Evolutionary conservation across 1,284 basidiomycete genomes (phyloP).

Genomic region (Wallemia ichthyophaga): DNA sequence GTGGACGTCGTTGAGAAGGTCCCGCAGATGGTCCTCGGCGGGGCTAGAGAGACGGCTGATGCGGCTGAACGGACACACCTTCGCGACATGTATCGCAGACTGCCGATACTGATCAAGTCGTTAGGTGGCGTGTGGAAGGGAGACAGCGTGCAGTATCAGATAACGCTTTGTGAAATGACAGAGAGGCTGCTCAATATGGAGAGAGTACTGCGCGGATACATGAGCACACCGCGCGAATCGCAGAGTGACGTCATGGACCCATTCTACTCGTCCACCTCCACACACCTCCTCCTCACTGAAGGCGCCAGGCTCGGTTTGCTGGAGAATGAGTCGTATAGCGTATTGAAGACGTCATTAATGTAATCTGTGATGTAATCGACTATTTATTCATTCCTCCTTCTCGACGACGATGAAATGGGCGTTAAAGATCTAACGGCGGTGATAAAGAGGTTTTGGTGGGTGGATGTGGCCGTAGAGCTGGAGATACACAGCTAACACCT

Average conservation of each 20-base stretch:
- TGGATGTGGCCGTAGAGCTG: neutral
- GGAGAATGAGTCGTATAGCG: neutral
- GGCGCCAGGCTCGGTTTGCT: conserved; percentile 2
- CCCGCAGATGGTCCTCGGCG: conserved; percentile 23
- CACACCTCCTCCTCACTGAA: conserved; percentile 5
- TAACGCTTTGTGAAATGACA: conserved; percentile 42
- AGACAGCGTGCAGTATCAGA: conserved; percentile 26
- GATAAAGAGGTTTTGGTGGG: neutral
- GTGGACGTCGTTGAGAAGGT: conserved; percentile 30
- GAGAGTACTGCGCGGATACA: conserved; percentile 20
- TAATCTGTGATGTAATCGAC: no score
- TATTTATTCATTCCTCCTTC: no score
- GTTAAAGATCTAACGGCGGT: neutral
- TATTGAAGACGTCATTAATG: neutral
- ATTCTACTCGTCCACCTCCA: conserved; percentile 1
- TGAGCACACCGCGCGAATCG: neutral
- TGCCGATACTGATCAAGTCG: conserved; percentile 35
- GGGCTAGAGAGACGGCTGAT: conserved; percentile 19
- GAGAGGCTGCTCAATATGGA: conserved; percentile 28
- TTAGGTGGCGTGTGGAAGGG: conserved; percentile 34
- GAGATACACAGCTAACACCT: neutral
- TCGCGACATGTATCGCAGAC: conserved; percentile 26
- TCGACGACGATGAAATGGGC: neutral
- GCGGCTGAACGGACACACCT: conserved; percentile 24
- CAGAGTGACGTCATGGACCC: neutral